Conservation (phyloP, 2,329 filamentous ascomycete species). For the Furcasterigmium sp. region DNA sequence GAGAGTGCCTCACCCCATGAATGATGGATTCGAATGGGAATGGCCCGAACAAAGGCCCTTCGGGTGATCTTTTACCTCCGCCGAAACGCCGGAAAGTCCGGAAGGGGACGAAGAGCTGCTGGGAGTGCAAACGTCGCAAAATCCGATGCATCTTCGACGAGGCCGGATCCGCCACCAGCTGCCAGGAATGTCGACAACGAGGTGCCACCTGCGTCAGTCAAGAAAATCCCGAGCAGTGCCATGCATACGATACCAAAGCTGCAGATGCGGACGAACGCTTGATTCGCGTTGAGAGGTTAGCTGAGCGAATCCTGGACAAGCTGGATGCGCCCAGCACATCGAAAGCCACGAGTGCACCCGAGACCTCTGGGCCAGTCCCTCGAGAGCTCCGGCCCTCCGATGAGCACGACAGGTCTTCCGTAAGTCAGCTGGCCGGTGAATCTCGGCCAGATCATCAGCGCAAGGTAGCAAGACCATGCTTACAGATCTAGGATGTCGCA, state of each 20-base stretch:
- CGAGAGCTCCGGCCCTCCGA: too few relatives aligned
- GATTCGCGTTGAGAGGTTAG: constrained; percentile 27
- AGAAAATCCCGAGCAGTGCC: not conserved
- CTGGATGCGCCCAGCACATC: too few relatives aligned
- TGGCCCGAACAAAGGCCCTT: constrained; percentile 54
- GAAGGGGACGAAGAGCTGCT: constrained; percentile 52
- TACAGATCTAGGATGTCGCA: too few relatives aligned
- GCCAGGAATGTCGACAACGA: not conserved
- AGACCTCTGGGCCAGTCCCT: too few relatives aligned
- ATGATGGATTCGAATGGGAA: constrained; percentile 99
- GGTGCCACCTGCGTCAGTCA: not conserved
- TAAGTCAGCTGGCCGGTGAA: too few relatives aligned
- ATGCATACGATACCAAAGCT: not conserved
- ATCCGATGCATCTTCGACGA: constrained; percentile 38
- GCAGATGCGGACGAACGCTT: constrained; percentile 20
- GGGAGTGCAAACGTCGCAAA: constrained; percentile 54
- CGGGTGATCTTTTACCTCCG: not conserved
- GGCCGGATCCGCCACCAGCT: not conserved
- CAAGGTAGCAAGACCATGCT: too few relatives aligned
- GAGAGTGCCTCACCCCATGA: too few relatives aligned
- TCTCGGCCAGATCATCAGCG: too few relatives aligned
- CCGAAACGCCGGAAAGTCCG: constrained; percentile 36
- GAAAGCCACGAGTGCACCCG: too few relatives aligned
- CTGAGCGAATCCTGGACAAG: constrained; percentile 23
- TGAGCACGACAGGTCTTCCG: too few relatives aligned